phyloP scores from a whole-genome alignment of 306 rosid genomes.

The Purshia tridentata region DNA sequence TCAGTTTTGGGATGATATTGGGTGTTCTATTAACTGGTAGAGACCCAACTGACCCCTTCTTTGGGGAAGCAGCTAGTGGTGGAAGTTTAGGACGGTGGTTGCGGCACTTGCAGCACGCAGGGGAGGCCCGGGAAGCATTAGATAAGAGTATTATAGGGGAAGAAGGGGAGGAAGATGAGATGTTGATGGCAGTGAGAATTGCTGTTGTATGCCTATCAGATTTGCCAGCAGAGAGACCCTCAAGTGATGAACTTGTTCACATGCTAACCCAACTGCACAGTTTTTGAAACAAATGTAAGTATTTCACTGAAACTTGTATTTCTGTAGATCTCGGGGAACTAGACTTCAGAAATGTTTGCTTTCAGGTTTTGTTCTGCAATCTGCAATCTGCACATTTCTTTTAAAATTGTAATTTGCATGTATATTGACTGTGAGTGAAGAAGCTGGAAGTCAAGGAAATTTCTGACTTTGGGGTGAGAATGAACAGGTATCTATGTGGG shows the following conservation, averaged over 20 bases:
- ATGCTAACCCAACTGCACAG: conserved; percentile 98
- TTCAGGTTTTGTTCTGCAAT: conserved; percentile 18
- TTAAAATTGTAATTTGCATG: background rate
- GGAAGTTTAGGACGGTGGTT: conserved; percentile 92
- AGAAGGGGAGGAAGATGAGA: conserved; percentile 97
- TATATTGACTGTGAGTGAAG: conserved; percentile 9
- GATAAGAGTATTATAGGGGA: conserved; percentile 77
- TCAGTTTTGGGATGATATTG: conserved; percentile 89
- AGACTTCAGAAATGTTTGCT: conserved; percentile 21
- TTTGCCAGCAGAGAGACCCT: conserved; percentile 86
- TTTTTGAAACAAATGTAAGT: conserved; percentile 53
- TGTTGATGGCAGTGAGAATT: conserved; percentile 92
- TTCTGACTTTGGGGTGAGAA: conserved; percentile 3
- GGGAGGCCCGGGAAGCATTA: conserved; percentile 74
- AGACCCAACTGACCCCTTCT: conserved; percentile 80
- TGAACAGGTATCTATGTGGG: conserved; percentile 14
- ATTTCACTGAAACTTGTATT: conserved; percentile 17
- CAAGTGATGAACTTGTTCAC: conserved; percentile 98
- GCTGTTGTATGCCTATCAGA: conserved; percentile 92
- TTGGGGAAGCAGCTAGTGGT: conserved; percentile 69
- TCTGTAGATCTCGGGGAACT: conserved; percentile 31
- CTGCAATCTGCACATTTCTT: conserved; percentile 10
- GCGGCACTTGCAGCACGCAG: conserved; percentile 78
- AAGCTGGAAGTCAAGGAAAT: conserved; percentile 14
- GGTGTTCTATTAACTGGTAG: conserved; percentile 74